Base-by-base conservation (phyloP, 2,329 filamentous ascomycete species). In the Spiromastix sp. region DNA sequence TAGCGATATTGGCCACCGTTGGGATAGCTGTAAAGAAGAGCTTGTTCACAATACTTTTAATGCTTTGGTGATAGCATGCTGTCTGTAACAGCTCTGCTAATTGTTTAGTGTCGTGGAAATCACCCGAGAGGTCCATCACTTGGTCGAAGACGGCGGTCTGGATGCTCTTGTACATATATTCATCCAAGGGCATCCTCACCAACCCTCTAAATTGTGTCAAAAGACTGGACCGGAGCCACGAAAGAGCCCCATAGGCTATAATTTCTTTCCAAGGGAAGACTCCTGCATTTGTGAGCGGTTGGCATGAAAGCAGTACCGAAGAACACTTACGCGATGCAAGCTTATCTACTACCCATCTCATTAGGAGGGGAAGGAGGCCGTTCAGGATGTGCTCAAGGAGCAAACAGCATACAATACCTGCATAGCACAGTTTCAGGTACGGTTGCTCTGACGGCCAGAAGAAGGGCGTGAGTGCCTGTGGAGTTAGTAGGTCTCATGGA, bases 351-450 rank as follows among this genome's bases (percentile, higher is more conserved):
- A 93, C 77, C 39, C 82, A 75, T 44, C 84, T 85, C 15, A 89
- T 73, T 51, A 89, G 83, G 12, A 81, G 73, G n/a, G 85, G 85
- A 19, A 85, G 75, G 27, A 91, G 62, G 8, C 93, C 64, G 46
- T 85, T 83, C 29, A 93, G 64, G 3, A 72, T 73, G 43, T 87
- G 84, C 36, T 77, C 73, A 34, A 68, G 63, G 12, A 86, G 55
- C 12, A 91, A 66, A 45, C 81, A 81, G 1, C 82, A 27, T 0
- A 72, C 70, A 26, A 89, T 78, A 4, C 81, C 64, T 6, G 71
- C 61, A n/a, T 81, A 72, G 36, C 78, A 77, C 15, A 81, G 54
- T 53, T 89, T 83, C 13, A 91, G 68, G 12, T 61, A 56, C 35
- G 66, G 69, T 48, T 81, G 72, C 24, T 77, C 71, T 34, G 74